Base-by-base conservation (phyloP, 441 rosid species). In the Jatropha multifida region DNA sequence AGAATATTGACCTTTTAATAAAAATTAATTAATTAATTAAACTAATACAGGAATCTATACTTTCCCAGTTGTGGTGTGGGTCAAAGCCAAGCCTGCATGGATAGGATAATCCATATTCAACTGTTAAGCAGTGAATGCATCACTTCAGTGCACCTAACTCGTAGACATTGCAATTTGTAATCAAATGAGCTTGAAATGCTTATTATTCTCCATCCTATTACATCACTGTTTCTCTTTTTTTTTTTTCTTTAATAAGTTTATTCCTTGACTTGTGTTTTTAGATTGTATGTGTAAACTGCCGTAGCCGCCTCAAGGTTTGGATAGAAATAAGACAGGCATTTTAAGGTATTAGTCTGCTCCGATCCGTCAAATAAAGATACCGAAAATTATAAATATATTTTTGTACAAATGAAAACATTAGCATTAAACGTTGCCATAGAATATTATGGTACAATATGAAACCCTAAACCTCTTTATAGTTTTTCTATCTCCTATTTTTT, bases 71-170 rank as follows among this genome's bases (percentile, higher is more conserved):
- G 49, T 23, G 23, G 0, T 23, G 74, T 38, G 74, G 64, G 76
- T 77, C 80, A 77, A 77, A 77, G 55, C 48, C 27, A 62, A 23
- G 51, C 3, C 4, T 5, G 32, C 69, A 51, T 32, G n/a, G 23
- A 23, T 23, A 23, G 23, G 23, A 23, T 23, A 4, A 42, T 42
- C 5, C 46, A 23, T 3, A 44, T 68, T 68, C 59, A 73, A 51
- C 63, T 4, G 15, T 51, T 73, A 11, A 54, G 9, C 26, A 68
- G 55, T 68, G 49, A 60, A 59, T 52, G 32, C 73, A 26, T 70
- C 55, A 72, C 46, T 18, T 72, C 68, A 61, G 14, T 61, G 44
- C 4, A 61, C 75, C 68, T 60, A 60, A 72, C 58, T 46, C 59
- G 18, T 56, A 42, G 1, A 71, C 20, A 3, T 26, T 42, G 38